phyloP scores from a whole-genome alignment of 495 filamentous ascomycete genomes.

The Cladorrhinum samala region DNA sequence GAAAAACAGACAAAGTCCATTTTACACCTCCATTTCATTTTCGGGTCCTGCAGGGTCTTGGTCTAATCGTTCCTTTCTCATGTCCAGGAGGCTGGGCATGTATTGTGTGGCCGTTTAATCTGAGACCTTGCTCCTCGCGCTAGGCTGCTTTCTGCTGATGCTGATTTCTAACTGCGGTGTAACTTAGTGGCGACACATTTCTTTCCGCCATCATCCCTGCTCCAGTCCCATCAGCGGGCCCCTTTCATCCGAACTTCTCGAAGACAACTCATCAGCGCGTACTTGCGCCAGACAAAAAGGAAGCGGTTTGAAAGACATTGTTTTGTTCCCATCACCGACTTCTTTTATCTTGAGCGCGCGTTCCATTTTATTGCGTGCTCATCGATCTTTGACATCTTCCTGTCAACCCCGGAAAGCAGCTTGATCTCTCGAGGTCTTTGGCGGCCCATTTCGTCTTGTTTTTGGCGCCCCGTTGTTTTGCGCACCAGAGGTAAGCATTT shows the following conservation, averaged over 20 bases:
- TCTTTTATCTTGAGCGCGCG: neutral
- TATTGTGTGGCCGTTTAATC: slow-evolving; percentile 7
- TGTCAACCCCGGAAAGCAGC: too few relatives aligned
- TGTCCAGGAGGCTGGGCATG: neutral
- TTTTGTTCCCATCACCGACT: neutral
- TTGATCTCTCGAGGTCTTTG: too few relatives aligned
- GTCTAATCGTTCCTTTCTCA: too few relatives aligned
- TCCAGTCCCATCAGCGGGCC: slow-evolving; percentile 6
- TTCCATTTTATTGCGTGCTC: neutral
- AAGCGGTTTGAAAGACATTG: neutral
- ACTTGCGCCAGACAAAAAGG: neutral
- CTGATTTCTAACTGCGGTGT: slow-evolving; percentile 20
- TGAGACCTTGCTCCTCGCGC: slow-evolving; percentile 7
- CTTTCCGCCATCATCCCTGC: slow-evolving; percentile 14
- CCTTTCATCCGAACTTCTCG: slow-evolving; percentile 9
- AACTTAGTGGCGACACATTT: slow-evolving; percentile 8
- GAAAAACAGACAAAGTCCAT: too few relatives aligned
- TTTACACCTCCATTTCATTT: neutral
- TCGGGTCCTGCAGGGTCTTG: too few relatives aligned
- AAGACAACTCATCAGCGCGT: neutral
- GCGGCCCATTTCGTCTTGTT: neutral
- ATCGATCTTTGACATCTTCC: too few relatives aligned
- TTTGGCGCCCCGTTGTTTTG: neutral
- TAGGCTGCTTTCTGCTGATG: neutral
- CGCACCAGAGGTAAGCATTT: neutral